These are phyloP conservation scores for Eucalyptus viminalis DNA, from an alignment of 345 rosid species.

Conservation along the genomic window DNA sequence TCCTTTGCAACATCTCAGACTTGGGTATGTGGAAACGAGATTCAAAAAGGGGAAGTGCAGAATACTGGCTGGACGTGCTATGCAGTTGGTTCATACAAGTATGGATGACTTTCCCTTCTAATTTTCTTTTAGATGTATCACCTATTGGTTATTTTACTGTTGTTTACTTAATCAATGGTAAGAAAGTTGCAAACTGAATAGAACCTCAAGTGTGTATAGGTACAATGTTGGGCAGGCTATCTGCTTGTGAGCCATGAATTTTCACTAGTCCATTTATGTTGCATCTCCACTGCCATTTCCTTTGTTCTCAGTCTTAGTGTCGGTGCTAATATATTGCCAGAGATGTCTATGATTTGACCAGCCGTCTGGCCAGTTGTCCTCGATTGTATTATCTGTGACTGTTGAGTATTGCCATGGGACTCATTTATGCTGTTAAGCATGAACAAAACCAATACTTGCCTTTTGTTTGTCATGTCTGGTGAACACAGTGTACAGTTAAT, in stretches of 20 bases:
- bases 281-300: not conserved
- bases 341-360: not conserved
- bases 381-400: not conserved
- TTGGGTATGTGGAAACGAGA: conserved; percentile 53
- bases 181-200: not conserved
- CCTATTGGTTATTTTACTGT: not conserved
- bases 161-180: not conserved
- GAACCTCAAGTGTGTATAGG: not conserved
- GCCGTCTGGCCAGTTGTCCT: not conserved
- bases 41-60: conserved; percentile 13
- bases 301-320: not conserved
- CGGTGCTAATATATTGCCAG: not conserved
- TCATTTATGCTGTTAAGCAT: not conserved
- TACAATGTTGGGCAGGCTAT: not conserved
- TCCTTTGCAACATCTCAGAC: conserved; percentile 25
- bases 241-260: not conserved
- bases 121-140: not conserved
- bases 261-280: not conserved
- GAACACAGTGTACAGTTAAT: not conserved
- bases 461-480: not conserved
- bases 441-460: not conserved
- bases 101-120: not conserved
- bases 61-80: conserved; percentile 78
- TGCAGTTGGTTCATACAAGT: conserved; percentile 92
- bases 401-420: not conserved